Base-by-base conservation (phyloP, 139 green algal genomes). In the Haematococcus lacustris region DNA sequence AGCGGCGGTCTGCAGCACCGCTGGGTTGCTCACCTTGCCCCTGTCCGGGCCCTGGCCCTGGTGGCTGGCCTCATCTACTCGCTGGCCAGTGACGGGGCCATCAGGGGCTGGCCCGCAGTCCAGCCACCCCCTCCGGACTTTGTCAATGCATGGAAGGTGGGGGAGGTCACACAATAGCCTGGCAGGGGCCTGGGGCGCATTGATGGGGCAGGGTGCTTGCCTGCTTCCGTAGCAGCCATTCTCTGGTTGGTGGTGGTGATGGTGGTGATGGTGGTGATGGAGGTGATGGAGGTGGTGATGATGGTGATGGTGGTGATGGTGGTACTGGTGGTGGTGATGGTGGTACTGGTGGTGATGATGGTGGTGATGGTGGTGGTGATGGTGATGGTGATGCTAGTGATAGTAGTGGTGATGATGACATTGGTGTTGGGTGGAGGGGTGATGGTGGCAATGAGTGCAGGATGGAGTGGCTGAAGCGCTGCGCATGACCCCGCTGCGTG, bases 1-100 rank as follows among this genome's bases (percentile, higher is more conserved):
- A 13, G 3, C 3, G 69, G 68, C 37, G 1, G 4, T 25, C 37
- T 71, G 51, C 63, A 62, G 33, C 51, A 33, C 39, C 30, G 26
- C 7, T 96, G 86, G 79, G 76, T 65, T 38, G 90, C 85, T 2
- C 84, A 91, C 76, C 71, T 82, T 35, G 79, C 74, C 30, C 71
- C 76, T 0, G 72, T 91, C 3, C 50, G 51, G 37, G 78, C 43
- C 51, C 79, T 94, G 35, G 78, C 78, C 7, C 66, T 71, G 26
- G 79, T 79, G 1, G 79, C 79, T 35, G 78, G 39, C 30, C 69
- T 88, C 33, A 76, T 85, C 26, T 92, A 83, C 70, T 86, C 67
- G 3, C 76, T 96, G 71, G 83, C 70, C 9, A 74, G 79, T 3
- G 84, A 90, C 63, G 90, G 90, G 50, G 74, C 71, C 47, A 80